Evolutionary conservation across 257 asterid genomes (phyloP), one percentile per base, ranked within the genome.

Genomic region (Ophiorrhiza pumila): DNA sequence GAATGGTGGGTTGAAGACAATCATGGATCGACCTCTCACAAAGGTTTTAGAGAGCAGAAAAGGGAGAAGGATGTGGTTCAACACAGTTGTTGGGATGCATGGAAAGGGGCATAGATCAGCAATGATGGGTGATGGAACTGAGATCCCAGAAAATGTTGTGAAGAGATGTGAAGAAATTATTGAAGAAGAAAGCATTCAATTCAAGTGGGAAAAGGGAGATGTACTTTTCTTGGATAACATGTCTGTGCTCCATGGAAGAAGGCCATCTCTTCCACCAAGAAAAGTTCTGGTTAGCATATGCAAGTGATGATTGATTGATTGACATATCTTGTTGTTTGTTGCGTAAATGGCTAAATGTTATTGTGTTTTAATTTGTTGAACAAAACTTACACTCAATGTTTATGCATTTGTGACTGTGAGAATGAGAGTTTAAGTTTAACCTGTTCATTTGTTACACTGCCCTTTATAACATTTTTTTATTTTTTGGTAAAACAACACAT

Each of bases 111-210:
- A 85, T 67, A 91, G 97, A 86, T 89, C 97, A 0, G 87, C 97
- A 20, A 79, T 79, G 0, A 84, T 87, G 92, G 93, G 93, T 0
- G 97, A 91, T 68, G 97, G 97, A 20, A 78, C 83, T 1, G 90
- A 88, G 74, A 88, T 91, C 70, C 90, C 92, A 0, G 62, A 34
- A 22, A 2, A 84, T 10, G 65, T 89, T 0, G 97, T 88, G 70
- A 89, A 85, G 83, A 84, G 93, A 65, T 86, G 96, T 75, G 96
- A 57, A 59, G 90, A 91, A 79, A 91, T 91, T 20, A 91, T 91
- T 56, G 97, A 89, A 75, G 97, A 91, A 72, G 97, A 91, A 69
- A 91, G 97, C 81, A 91, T 91, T 41, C 97, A 91, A 46, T 91
- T 89, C 91, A 91, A 85, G 78, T 91, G 97, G 97, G 81, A 88